Percentiles rank a stretch among this genome's conserved stretches.
These are phyloP conservation scores for Rickenella mellea DNA, from an alignment of 768 basidiomycete species.

Conservation along the genomic window DNA sequence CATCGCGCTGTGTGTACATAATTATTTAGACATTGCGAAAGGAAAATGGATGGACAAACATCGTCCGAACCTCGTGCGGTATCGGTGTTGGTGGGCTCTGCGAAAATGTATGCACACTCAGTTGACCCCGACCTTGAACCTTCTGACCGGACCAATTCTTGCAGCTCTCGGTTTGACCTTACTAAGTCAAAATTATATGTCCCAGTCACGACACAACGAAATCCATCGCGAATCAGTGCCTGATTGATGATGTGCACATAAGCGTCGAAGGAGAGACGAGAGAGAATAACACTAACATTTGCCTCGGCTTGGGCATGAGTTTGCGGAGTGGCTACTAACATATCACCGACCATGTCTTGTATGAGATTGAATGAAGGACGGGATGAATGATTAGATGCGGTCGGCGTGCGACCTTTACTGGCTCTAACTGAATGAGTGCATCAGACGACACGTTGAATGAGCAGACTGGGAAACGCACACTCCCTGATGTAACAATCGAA, in stretches of 20 bases:
- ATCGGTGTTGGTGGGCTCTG: no score
- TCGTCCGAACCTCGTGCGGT: neutral
- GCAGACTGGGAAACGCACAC: no score
- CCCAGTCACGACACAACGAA: conserved; percentile 12
- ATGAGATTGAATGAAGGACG: conserved; percentile 11
- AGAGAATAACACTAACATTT: conserved; percentile 2
- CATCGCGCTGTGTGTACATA: conserved; percentile 7
- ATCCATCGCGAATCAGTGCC: conserved; percentile 15
- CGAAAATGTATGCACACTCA: no score
- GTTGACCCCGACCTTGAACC: no score
- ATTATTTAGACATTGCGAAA: no score
- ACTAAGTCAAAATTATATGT: neutral
- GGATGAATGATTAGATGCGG: conserved; percentile 8
- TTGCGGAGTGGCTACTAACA: conserved; percentile 5
- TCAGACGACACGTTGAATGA: no score
- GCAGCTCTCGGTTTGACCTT: neutral
- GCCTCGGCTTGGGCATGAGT: conserved; percentile 8
- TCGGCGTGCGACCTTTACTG: conserved; percentile 13
- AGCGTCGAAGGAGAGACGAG: no score
- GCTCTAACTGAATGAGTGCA: conserved; percentile 6
- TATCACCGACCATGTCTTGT: conserved; percentile 1
- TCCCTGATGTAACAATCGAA: no score
- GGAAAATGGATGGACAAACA: conserved; percentile 3
- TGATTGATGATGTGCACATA: no score
- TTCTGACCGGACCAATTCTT: neutral